A percentile compares a stretch with the other conserved stretches of the same genome.
These are phyloP conservation scores for Umbelopsis isabellina DNA, from an alignment of 192 early-diverging fungal species.

Conservation along the genomic window DNA sequence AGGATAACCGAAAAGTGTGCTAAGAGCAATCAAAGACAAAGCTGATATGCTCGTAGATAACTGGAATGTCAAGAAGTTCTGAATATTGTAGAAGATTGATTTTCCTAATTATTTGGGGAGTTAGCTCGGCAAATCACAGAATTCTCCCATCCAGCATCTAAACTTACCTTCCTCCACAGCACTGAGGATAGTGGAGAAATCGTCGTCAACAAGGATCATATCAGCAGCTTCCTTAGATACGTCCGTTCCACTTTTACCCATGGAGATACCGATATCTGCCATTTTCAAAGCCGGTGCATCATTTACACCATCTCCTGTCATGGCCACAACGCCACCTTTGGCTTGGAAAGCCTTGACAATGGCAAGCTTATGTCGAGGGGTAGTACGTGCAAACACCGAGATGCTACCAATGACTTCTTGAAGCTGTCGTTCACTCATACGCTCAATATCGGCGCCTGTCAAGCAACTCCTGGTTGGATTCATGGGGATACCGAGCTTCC, in stretches of 20 bases:
- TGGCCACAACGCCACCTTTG: slow-evolving; percentile 87
- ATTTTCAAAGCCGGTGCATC: slow-evolving; percentile 93
- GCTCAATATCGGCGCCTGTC: slow-evolving; percentile 72
- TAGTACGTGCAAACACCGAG: slow-evolving; percentile 81
- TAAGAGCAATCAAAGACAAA: slow-evolving; percentile 82
- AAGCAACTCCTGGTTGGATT: slow-evolving; percentile 64
- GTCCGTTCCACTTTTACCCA: slow-evolving; percentile 95
- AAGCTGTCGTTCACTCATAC: slow-evolving; percentile 65
- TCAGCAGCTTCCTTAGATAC: slow-evolving; percentile 97
- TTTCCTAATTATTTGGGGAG: slow-evolving; percentile 59
- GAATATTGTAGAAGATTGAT: slow-evolving; percentile 97
- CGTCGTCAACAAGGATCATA: slow-evolving; percentile 96
- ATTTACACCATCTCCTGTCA: slow-evolving; percentile 98
- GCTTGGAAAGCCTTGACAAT: slow-evolving; percentile 90
- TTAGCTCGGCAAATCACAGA: not conserved
- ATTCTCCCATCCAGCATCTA: not conserved
- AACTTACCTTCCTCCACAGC: slow-evolving; percentile 91
- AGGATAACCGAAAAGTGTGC: slow-evolving; percentile 82
- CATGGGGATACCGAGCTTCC: slow-evolving; percentile 81
- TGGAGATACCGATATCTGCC: slow-evolving; percentile 96
- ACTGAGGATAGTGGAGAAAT: slow-evolving; percentile 88
- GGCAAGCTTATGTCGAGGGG: slow-evolving; percentile 86
- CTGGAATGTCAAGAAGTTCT: slow-evolving; percentile 97
- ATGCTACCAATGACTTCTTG: slow-evolving; percentile 62
- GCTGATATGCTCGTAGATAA: slow-evolving; percentile 93